Conservation (phyloP, 163 green algal species). For the Scenedesmus sp. region DNA sequence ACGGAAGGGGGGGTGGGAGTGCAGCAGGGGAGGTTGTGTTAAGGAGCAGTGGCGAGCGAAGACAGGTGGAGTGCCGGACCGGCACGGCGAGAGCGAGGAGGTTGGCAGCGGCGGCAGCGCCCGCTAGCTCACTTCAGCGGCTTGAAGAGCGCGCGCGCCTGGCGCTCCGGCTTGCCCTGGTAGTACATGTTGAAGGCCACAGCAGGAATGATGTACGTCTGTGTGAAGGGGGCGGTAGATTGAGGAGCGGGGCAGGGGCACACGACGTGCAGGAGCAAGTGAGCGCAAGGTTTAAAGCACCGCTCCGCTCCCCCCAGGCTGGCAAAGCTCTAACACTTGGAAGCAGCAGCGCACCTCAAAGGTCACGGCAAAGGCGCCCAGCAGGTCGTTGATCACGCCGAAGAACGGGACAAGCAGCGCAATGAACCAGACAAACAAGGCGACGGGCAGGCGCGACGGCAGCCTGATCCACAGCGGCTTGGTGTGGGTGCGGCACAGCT, state of each 20-base stretch:
- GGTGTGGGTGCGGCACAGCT: conserved; percentile 29
- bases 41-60: too few relatives aligned
- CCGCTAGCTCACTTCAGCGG: too few relatives aligned
- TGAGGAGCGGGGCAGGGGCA: too few relatives aligned
- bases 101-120: too few relatives aligned
- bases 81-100: too few relatives aligned
- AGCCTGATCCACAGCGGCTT: conserved; percentile 16
- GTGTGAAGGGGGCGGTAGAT: too few relatives aligned
- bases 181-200: conserved; percentile 43
- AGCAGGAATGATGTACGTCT: conserved; percentile 20
- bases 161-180: conserved; percentile 25
- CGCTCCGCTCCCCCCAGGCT: too few relatives aligned
- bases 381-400: conserved; percentile 39
- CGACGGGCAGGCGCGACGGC: conserved; percentile 23
- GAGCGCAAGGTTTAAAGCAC: too few relatives aligned
- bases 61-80: too few relatives aligned
- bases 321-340: too few relatives aligned
- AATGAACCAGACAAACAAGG: conserved; percentile 43
- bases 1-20: not conserved
- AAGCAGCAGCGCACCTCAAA: too few relatives aligned
- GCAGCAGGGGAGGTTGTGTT: conserved; percentile 13
- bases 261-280: too few relatives aligned
- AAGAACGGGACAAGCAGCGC: conserved; percentile 42
- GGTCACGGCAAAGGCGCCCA: conserved; percentile 40
- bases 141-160: conserved; percentile 19